Percentiles rank a stretch among this genome's conserved stretches.
Conservation (phyloP, 2,329 filamentous ascomycete species). For the Aplosporella prunicola region DNA sequence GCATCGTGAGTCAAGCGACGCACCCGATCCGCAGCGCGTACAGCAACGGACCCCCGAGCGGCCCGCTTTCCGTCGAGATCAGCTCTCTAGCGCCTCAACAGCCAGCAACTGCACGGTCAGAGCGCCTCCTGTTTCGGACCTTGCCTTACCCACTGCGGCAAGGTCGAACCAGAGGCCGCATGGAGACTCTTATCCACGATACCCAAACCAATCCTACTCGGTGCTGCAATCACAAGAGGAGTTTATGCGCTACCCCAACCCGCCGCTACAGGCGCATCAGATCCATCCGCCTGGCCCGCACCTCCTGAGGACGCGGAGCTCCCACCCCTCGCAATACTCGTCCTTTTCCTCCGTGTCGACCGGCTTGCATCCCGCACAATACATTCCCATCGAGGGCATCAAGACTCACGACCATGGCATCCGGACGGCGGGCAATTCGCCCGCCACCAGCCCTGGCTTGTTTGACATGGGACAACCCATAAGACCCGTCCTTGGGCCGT, state of each 20-base stretch:
- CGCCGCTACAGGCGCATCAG: slow-evolving; percentile 8
- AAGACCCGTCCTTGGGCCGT: slow-evolving; percentile 20
- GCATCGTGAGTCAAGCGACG: slow-evolving; percentile 6
- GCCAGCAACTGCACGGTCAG: slow-evolving; percentile 34
- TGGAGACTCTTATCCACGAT: slow-evolving; percentile 33
- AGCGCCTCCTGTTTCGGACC: slow-evolving; percentile 18
- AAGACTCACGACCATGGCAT: slow-evolving; percentile 26
- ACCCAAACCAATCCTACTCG: slow-evolving; percentile 42
- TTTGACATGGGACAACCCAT: slow-evolving; percentile 30
- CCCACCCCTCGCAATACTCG: slow-evolving; percentile 32
- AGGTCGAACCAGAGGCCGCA: too few species aligned
- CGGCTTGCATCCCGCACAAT: slow-evolving; percentile 32
- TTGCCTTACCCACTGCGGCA: slow-evolving; percentile 12
- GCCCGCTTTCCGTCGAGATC: slow-evolving; percentile 31
- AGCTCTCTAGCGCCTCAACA: slow-evolving; percentile 31
- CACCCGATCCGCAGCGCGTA: slow-evolving; percentile 10
- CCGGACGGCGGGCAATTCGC: slow-evolving; percentile 37
- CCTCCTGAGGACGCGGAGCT: slow-evolving; percentile 31
- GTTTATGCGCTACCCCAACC: slow-evolving; percentile 19
- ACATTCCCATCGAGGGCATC: slow-evolving; percentile 25
- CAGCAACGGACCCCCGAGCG: slow-evolving; percentile 18
- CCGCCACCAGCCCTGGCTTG: slow-evolving; percentile 38
- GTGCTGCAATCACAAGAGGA: slow-evolving; percentile 37
- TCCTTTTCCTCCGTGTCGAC: slow-evolving; percentile 30
- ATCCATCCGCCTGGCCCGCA: slow-evolving; percentile 25